Conservation (phyloP, 2,329 filamentous ascomycete genomes). For the Cyphellophora europaea region DNA sequence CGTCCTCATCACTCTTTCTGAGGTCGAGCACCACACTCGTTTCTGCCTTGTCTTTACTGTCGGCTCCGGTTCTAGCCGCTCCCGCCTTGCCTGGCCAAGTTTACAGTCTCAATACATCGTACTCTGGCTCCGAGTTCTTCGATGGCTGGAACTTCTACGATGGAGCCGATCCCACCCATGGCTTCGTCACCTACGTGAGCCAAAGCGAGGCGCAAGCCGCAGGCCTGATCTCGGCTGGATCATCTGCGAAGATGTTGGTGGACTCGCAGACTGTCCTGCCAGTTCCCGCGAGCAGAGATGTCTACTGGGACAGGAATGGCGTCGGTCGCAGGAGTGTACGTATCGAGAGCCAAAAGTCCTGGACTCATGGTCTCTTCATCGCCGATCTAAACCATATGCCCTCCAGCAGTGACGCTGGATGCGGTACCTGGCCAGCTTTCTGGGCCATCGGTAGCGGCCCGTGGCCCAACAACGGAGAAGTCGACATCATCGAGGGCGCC, state of each 20-base stretch:
- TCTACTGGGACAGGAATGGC: slow-evolving; percentile 34
- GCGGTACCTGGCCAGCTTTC: slow-evolving; percentile 36
- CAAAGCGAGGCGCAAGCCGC: slow-evolving; percentile 24
- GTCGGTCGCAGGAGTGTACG: slow-evolving; percentile 33
- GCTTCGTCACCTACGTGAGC: slow-evolving; percentile 40
- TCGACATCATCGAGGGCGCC: slow-evolving; percentile 45
- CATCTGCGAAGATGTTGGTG: slow-evolving; percentile 13
- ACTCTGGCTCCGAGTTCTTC: slow-evolving; percentile 39
- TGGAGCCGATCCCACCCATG: slow-evolving; percentile 37
- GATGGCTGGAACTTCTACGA: slow-evolving; percentile 40
- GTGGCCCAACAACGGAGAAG: slow-evolving; percentile 37
- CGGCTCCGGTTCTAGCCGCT: slow-evolving; percentile 9
- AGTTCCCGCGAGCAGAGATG: slow-evolving; percentile 6
- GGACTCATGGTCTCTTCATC: slow-evolving; percentile 37
- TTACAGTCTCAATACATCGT: slow-evolving; percentile 30
- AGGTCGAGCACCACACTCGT: slow-evolving; percentile 19
- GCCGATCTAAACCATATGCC: slow-evolving; percentile 40
- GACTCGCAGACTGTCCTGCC: slow-evolving; percentile 16
- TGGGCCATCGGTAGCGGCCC: slow-evolving; percentile 29
- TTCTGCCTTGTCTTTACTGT: slow-evolving; percentile 17
- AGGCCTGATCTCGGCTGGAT: slow-evolving; percentile 21
- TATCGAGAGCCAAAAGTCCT: slow-evolving; percentile 33
- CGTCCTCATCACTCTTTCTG: slow-evolving; percentile 20
- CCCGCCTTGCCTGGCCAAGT: slow-evolving; percentile 7
- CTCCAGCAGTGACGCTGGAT: slow-evolving; percentile 23